Evolutionary conservation across 441 rosid species (phyloP), one percentile per base, ranked within the genome.

Genomic region (Raphanus hybrid): DNA sequence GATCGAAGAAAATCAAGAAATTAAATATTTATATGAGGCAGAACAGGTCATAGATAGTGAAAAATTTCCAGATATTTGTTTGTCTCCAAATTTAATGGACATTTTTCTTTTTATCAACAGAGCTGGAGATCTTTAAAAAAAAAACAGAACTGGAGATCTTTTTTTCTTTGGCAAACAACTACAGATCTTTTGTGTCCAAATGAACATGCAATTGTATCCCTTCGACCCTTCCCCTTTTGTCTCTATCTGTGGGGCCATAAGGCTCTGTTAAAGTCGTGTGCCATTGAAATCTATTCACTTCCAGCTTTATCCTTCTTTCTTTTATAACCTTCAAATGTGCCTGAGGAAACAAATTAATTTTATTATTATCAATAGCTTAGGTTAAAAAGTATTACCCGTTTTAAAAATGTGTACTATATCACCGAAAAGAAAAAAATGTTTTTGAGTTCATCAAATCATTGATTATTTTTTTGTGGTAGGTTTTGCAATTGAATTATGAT

Each of bases 141-240:
- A n/a, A n/a, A n/a, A n/a, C n/a, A n/a, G n/a, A n/a, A n/a, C n/a
- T n/a, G n/a, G n/a, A n/a, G n/a, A n/a, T n/a, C n/a, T n/a, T 39
- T 39, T 39, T 39, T 39, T 8, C 10, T 10, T 3, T 43, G 11
- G 10, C 5, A 43, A 10, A 10, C 50, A 43, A 10, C 1, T 48
- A 7, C 71, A 55, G 45, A 66, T 65, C 32, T 23, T 7, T 27
- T 29, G 43, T 45, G 8, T 61, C 74, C 48, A 23, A 61, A 52
- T 23, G 66, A 66, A 76, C 16, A 41, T 55, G 80, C 75, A 77
- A 70, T 77, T 71, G 26, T 69, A 61, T 76, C 55, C 10, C 15
- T 39, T 39, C 1, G 11, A 8, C 11, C 43, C 11, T 69, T 23
- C 43, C 26, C 12, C 23, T 10, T 75, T 68, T 61, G 64, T 63